Conservation (phyloP, 2,329 filamentous ascomycete species). For the Colletotrichum liaoningense region DNA sequence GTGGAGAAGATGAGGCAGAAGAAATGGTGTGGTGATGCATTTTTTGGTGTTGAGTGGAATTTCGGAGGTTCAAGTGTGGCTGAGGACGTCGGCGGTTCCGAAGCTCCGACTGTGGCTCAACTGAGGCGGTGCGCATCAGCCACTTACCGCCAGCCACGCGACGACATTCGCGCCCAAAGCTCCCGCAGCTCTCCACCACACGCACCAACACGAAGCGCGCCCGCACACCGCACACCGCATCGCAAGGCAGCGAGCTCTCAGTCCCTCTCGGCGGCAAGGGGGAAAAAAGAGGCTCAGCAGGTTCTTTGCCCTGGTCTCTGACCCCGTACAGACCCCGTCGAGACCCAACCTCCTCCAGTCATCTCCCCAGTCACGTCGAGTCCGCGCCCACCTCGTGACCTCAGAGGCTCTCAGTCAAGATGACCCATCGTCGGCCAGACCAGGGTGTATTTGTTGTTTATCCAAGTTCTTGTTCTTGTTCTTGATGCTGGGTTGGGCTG, state of each 20-base stretch:
- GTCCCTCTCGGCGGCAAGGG: neutral
- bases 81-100: neutral
- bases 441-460: neutral
- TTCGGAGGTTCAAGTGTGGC: neutral
- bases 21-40: neutral
- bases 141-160: neutral
- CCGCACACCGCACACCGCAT: neutral
- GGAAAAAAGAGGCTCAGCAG: neutral
- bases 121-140: neutral
- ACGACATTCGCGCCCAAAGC: neutral
- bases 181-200: neutral
- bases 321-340: conserved; percentile 9
- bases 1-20: neutral
- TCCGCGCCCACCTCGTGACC: conserved; percentile 8
- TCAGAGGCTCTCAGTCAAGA: neutral
- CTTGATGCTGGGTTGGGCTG: neutral
- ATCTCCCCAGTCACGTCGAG: neutral
- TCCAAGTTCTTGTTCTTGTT: neutral
- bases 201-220: neutral
- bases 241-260: neutral
- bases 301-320: conserved; percentile 9
- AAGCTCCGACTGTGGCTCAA: neutral
- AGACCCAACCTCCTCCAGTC: conserved; percentile 15
- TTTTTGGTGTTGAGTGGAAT: neutral
- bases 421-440: neutral